Evolutionary conservation across 2,329 filamentous ascomycete species (phyloP).

Genomic region (Alternaria rosae): DNA sequence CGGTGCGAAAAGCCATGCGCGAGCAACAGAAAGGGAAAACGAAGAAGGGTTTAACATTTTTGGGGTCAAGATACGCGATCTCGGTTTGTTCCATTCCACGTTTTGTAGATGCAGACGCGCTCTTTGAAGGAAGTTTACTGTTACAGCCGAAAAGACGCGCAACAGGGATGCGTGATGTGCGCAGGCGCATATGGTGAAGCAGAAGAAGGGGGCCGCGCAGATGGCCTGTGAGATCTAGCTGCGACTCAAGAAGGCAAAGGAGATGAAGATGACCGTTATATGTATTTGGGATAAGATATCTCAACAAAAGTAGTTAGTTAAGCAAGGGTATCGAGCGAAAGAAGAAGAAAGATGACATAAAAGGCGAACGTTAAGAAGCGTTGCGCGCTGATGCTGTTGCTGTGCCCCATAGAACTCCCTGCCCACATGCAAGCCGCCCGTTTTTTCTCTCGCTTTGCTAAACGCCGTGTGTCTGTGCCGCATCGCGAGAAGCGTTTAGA

Average conservation of each 20-base stretch:
- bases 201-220: slow-evolving; percentile 1
- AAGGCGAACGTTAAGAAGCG: background rate
- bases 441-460: slow-evolving; percentile 2
- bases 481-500: background rate
- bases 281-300: slow-evolving; percentile 2
- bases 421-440: slow-evolving; percentile 7
- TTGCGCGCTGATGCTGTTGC: slow-evolving; percentile 2
- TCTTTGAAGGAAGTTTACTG: background rate
- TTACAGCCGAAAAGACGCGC: background rate
- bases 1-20: slow-evolving; percentile 1
- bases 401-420: slow-evolving; percentile 2
- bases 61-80: background rate
- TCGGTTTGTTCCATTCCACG: background rate
- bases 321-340: slow-evolving; percentile 19
- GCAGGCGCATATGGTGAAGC: background rate
- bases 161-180: background rate
- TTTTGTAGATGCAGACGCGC: background rate
- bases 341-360: slow-evolving; percentile 3
- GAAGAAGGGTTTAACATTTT: background rate
- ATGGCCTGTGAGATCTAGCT: background rate
- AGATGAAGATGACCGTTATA: background rate
- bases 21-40: background rate
- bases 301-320: background rate
- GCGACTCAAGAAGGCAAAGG: background rate
- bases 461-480: slow-evolving; percentile 10